Percentiles rank a stretch among this genome's conserved stretches.
Conservation (phyloP, 1,284 basidiomycete genomes). For the Rhodofomes roseus region DNA sequence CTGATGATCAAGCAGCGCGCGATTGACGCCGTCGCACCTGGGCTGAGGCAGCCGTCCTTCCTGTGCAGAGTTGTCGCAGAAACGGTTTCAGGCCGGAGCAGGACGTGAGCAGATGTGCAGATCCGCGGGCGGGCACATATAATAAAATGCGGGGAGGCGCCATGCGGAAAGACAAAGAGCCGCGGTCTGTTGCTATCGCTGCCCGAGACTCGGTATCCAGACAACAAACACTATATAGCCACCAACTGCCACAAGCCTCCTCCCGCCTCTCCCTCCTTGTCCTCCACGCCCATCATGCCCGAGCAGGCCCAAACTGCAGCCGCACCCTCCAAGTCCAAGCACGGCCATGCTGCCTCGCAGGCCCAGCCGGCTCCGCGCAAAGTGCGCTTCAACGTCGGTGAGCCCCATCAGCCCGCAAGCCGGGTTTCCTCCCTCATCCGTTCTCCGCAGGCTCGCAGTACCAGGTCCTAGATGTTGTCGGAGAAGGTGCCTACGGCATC, state of each 20-base stretch:
- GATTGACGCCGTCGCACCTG: neutral
- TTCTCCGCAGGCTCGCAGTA: constrained; percentile 64
- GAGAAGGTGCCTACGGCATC: constrained; percentile 85
- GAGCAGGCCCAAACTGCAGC: constrained; percentile 23
- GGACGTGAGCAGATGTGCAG: neutral
- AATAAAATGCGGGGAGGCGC: neutral
- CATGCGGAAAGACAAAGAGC: constrained; percentile 7
- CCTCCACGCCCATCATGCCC: constrained; percentile 20
- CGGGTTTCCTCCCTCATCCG: neutral
- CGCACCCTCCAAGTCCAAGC: constrained; percentile 47
- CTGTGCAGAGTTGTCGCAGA: neutral
- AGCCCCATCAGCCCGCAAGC: constrained; percentile 26
- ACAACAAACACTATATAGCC: constrained; percentile 21
- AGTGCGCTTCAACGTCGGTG: constrained; percentile 90
- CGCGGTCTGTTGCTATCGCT: constrained; percentile 5
- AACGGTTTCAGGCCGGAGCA: neutral
- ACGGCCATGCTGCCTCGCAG: constrained; percentile 56
- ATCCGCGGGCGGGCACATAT: neutral
- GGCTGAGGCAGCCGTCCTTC: neutral
- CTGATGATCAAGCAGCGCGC: constrained; percentile 1
- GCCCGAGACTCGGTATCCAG: constrained; percentile 5
- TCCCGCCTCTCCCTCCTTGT: constrained; percentile 8
- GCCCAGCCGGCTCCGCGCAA: constrained; percentile 74
- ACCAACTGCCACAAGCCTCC: constrained; percentile 12
- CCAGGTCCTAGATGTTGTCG: constrained; percentile 87